Conservation (phyloP, 768 basidiomycete species). For the Tylopilus rubrobrunneus region DNA sequence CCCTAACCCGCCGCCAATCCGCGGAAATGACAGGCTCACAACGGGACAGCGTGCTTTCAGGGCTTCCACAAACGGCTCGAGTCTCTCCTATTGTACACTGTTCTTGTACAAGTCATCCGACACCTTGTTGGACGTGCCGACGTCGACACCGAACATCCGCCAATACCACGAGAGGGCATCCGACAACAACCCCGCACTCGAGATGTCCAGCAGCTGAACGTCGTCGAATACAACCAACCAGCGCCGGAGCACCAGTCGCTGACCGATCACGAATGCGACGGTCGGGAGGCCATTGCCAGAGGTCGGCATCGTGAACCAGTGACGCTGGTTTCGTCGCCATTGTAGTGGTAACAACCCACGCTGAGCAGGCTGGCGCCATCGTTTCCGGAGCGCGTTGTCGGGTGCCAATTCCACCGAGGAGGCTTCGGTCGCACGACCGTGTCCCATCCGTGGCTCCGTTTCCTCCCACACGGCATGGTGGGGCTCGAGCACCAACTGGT, state of each 20-base stretch:
- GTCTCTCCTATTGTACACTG: not conserved
- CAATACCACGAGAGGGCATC: constrained; percentile 41
- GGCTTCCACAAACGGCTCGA: not conserved
- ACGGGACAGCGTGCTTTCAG: not conserved
- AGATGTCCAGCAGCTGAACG: constrained; percentile 29
- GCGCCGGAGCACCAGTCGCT: not conserved
- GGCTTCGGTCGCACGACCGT: not conserved
- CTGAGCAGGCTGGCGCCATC: constrained; percentile 8
- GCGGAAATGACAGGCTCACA: not conserved
- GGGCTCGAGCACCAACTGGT: not conserved
- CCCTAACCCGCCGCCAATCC: not conserved
- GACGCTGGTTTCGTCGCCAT: constrained; percentile 26
- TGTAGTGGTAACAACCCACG: constrained; percentile 15
- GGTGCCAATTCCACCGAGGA: too few relatives aligned
- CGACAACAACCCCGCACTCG: constrained; percentile 47
- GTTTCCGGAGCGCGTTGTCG: constrained; percentile 20
- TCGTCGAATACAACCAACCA: not conserved
- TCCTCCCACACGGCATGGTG: not conserved
- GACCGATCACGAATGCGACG: constrained; percentile 40
- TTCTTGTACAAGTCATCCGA: not conserved
- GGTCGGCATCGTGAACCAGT: constrained; percentile 17
- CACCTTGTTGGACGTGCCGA: constrained; percentile 33
- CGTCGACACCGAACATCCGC: constrained; percentile 33
- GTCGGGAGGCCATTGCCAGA: constrained; percentile 12
- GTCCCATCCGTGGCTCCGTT: not conserved